Evolutionary conservation across 169 alveolate species (phyloP).

Genomic region (Cryptosporidium muris): DNA sequence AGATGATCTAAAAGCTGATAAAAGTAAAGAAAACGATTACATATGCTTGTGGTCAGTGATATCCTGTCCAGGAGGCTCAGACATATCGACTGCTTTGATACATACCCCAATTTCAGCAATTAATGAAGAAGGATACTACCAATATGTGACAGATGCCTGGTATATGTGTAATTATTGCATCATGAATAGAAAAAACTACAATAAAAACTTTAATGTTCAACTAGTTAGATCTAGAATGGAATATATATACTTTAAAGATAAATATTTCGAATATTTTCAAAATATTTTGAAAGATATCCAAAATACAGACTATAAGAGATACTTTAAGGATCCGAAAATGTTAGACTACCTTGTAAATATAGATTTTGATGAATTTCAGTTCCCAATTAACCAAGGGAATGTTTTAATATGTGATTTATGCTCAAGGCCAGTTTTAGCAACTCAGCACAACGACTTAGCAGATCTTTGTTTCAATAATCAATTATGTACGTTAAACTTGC

Average conservation of each 20-base stretch:
- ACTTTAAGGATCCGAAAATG: neutral
- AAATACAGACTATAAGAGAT: neutral
- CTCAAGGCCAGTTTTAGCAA: conserved; percentile 4
- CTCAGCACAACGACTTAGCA: conserved; percentile 13
- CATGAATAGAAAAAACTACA: neutral
- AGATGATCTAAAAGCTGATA: neutral
- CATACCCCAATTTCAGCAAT: conserved; percentile 44
- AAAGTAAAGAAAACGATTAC: conserved; percentile 21
- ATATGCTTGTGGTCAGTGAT: conserved; percentile 23
- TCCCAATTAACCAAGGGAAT: neutral
- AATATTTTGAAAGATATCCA: neutral
- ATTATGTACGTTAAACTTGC: conserved; percentile 19
- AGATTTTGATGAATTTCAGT: neutral
- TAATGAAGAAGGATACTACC: conserved; percentile 52
- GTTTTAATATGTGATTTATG: conserved; percentile 50
- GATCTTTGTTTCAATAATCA: conserved; percentile 13
- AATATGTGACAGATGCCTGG: conserved; percentile 13
- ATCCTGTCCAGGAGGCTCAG: conserved; percentile 7
- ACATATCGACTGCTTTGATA: conserved; percentile 28
- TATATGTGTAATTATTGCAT: conserved; percentile 44
- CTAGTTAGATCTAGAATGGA: neutral
- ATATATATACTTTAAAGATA: neutral
- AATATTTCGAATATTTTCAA: neutral
- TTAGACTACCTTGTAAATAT: neutral
- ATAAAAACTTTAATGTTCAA: neutral